These are phyloP conservation scores for Hanseniaspora occidentalis DNA, from an alignment of 805 yeast genomes.

Conservation along the genomic window DNA sequence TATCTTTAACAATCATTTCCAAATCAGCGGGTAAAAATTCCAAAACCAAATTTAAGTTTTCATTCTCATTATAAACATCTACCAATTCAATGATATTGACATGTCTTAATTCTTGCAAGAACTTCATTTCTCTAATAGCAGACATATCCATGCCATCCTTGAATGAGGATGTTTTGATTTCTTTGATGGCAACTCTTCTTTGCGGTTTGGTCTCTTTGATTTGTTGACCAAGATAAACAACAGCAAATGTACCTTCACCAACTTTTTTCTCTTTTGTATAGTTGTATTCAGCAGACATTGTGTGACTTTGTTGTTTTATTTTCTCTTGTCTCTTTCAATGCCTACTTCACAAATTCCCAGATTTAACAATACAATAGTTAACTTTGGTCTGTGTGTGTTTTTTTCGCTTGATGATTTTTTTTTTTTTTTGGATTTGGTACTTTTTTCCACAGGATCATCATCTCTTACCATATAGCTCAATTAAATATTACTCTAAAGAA, in stretches of 20 bases:
- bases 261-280: slow-evolving; percentile 55
- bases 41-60: slow-evolving; percentile 67
- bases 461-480: too few relatives aligned
- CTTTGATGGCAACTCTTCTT: slow-evolving; percentile 78
- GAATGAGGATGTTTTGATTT: slow-evolving; percentile 86
- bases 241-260: slow-evolving; percentile 99
- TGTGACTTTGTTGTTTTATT: background rate
- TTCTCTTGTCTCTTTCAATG: too few relatives aligned
- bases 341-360: too few relatives aligned
- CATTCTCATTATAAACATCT: slow-evolving; percentile 67
- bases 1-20: slow-evolving; percentile 80
- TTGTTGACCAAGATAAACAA: slow-evolving; percentile 76
- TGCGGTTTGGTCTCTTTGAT: slow-evolving; percentile 25
- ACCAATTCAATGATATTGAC: slow-evolving; percentile 74
- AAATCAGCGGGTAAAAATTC: slow-evolving; percentile 89
- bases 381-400: too few relatives aligned
- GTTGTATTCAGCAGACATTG: background rate
- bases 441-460: too few relatives aligned
- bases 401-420: too few relatives aligned
- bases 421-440: too few relatives aligned
- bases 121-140: slow-evolving; percentile 87
- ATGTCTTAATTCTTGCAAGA: slow-evolving; percentile 69
- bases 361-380: too few relatives aligned
- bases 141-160: slow-evolving; percentile 97
- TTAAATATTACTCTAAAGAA: too few relatives aligned